Percentiles rank a stretch among this genome's conserved stretches.
Evolutionary conservation across 179 eudicot genomes (phyloP).

Genomic region (Drosera spatulata): DNA sequence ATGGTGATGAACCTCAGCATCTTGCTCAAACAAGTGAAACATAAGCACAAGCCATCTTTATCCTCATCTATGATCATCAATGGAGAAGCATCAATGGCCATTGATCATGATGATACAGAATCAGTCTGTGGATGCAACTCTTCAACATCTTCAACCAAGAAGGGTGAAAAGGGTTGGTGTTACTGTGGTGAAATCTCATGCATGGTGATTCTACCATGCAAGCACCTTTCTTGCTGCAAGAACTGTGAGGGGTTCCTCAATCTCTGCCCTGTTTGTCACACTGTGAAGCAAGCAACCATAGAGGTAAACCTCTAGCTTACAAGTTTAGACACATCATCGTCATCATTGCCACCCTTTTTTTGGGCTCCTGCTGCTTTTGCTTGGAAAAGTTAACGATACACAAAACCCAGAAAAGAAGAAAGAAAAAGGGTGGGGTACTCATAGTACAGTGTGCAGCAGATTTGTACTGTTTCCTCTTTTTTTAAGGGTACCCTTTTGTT

Average conservation of each 20-base stretch:
- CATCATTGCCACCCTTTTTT: too few relatives aligned
- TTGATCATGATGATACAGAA: slow-evolving; percentile 19
- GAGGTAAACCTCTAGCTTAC: slow-evolving; percentile 19
- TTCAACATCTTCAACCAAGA: neutral
- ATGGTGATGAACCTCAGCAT: slow-evolving; percentile 19
- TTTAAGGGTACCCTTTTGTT: too few relatives aligned
- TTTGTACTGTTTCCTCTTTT: too few relatives aligned
- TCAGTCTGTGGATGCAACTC: slow-evolving; percentile 30
- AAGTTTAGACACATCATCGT: too few relatives aligned
- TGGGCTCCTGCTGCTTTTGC: too few relatives aligned
- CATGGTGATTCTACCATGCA: slow-evolving; percentile 54
- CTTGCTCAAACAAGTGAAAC: slow-evolving; percentile 14
- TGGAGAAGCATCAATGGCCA: too few relatives aligned
- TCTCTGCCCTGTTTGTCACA: slow-evolving; percentile 44
- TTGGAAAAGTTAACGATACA: too few relatives aligned
- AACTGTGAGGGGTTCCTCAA: slow-evolving; percentile 26
- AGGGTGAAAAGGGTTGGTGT: too few relatives aligned
- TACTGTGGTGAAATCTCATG: slow-evolving; percentile 1
- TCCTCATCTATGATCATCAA: neutral
- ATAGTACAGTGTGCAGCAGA: too few relatives aligned
- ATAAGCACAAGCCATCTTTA: neutral
- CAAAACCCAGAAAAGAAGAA: too few relatives aligned
- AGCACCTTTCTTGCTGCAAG: slow-evolving; percentile 52
- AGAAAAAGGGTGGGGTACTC: too few relatives aligned
- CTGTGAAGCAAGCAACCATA: slow-evolving; percentile 27